Evolutionary conservation across 805 yeast genomes (phyloP).

Genomic region (Candida maltosa): DNA sequence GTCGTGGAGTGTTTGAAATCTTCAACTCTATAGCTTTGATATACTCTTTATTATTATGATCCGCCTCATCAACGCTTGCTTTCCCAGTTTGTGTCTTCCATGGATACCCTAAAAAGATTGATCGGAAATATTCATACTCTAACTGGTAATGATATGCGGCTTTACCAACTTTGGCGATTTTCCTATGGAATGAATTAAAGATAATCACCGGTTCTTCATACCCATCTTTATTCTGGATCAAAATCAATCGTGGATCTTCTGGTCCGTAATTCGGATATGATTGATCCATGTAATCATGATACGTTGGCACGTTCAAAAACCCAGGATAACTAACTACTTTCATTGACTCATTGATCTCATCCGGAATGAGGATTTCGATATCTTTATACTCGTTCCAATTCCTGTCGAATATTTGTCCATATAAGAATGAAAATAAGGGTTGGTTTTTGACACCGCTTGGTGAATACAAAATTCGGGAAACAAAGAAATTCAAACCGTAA

Average conservation of each 20-base stretch:
- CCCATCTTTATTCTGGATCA: conserved; percentile 29
- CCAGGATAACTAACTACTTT: too few species aligned
- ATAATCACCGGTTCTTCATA: conserved; percentile 45
- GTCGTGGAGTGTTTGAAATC: conserved; percentile 9
- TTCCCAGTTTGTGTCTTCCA: conserved; percentile 33
- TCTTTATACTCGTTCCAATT: conserved; percentile 40
- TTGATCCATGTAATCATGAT: conserved; percentile 18
- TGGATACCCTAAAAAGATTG: conserved; percentile 32
- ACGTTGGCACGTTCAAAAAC: conserved; percentile 25
- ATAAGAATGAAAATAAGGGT: conserved; percentile 31
- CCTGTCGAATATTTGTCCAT: conserved; percentile 41
- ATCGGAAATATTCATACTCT: conserved; percentile 13
- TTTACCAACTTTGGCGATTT: conserved; percentile 18
- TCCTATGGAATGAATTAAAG: conserved; percentile 32
- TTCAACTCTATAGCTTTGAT: conserved; percentile 20
- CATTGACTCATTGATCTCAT: neutral
- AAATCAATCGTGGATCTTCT: conserved; percentile 47
- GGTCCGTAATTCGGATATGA: conserved; percentile 36
- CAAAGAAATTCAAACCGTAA: conserved; percentile 45
- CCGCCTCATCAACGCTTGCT: conserved; percentile 16
- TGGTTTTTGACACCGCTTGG: conserved; percentile 19
- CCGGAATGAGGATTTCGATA: neutral
- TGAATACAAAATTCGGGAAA: conserved; percentile 39
- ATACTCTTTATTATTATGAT: conserved; percentile 14
- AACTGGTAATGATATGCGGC: conserved; percentile 23